A percentile compares a stretch with the other conserved stretches of the same genome.
Conservation (phyloP, 2,329 filamentous ascomycete genomes). For the Magnaporthiopsis poae region DNA sequence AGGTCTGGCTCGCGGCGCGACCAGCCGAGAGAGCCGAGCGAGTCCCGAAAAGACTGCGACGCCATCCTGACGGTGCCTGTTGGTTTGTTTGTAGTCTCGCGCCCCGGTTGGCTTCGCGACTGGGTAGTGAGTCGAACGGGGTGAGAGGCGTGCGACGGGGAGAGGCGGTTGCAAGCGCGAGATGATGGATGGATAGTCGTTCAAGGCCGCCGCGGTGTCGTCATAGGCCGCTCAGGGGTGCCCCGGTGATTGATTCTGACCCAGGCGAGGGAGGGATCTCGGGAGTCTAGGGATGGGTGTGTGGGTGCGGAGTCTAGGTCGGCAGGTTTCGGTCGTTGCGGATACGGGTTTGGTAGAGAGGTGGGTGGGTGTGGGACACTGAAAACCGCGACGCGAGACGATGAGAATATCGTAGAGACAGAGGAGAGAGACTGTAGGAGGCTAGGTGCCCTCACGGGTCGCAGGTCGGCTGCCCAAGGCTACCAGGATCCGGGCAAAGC, state of each 20-base stretch:
- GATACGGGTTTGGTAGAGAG: not conserved
- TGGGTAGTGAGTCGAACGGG: not conserved
- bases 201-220: not conserved
- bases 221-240: not conserved
- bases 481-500: not conserved
- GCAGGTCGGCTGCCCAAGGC: not conserved
- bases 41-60: slow-evolving; percentile 81
- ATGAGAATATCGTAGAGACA: not conserved
- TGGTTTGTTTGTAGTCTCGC: not conserved
- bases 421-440: not conserved
- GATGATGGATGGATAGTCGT: not conserved
- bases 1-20: slow-evolving; percentile 71
- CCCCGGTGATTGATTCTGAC: not conserved
- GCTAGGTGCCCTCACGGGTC: not conserved
- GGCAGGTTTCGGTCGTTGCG: not conserved
- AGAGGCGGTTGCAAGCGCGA: slow-evolving; percentile 5
- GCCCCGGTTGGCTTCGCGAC: slow-evolving; percentile 1
- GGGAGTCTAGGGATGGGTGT: not conserved
- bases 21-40: slow-evolving; percentile 91
- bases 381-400: not conserved
- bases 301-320: not conserved
- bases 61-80: slow-evolving; percentile 50
- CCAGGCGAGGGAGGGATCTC: not conserved
- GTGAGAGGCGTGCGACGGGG: not conserved
- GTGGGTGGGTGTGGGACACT: not conserved